Evolutionary conservation across 768 basidiomycete species (phyloP).

Genomic region (Kwoniella pini): DNA sequence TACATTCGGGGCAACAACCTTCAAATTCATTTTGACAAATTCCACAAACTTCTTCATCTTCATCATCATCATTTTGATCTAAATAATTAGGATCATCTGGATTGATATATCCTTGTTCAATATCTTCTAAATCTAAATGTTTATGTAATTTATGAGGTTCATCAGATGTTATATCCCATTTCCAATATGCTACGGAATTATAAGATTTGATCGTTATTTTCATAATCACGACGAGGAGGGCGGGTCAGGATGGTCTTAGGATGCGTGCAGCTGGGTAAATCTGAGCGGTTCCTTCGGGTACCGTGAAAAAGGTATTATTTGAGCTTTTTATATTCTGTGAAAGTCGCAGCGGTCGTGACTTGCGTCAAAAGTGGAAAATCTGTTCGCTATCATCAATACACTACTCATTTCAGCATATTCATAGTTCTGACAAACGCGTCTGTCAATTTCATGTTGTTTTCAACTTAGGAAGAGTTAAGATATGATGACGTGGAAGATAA

Average conservation of each 20-base stretch:
- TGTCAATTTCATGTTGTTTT: not conserved
- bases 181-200: constrained; percentile 52
- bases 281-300: too few relatives aligned
- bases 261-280: not conserved
- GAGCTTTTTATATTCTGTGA: too few relatives aligned
- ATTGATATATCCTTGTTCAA: constrained; percentile 17
- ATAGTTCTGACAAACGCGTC: too few relatives aligned
- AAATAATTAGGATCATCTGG: constrained; percentile 1
- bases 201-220: constrained; percentile 48
- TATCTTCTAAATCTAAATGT: constrained; percentile 19
- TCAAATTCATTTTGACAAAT: constrained; percentile 63
- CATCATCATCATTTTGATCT: constrained; percentile 44
- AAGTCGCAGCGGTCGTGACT: too few relatives aligned
- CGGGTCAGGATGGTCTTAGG: too few relatives aligned
- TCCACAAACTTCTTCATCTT: constrained; percentile 49
- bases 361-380: too few relatives aligned
- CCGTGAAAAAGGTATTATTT: too few relatives aligned
- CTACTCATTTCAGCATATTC: too few relatives aligned
- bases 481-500: constrained; percentile 22
- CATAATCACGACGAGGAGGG: constrained; percentile 33
- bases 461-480: not conserved
- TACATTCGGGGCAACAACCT: constrained; percentile 92
- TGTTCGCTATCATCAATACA: too few relatives aligned
- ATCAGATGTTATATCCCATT: constrained; percentile 50
- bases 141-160: constrained; percentile 46